A percentile compares a stretch with the other conserved stretches of the same genome.
phyloP scores from a whole-genome alignment of 495 filamentous ascomycete genomes.

The Penicillium coprophilum region DNA sequence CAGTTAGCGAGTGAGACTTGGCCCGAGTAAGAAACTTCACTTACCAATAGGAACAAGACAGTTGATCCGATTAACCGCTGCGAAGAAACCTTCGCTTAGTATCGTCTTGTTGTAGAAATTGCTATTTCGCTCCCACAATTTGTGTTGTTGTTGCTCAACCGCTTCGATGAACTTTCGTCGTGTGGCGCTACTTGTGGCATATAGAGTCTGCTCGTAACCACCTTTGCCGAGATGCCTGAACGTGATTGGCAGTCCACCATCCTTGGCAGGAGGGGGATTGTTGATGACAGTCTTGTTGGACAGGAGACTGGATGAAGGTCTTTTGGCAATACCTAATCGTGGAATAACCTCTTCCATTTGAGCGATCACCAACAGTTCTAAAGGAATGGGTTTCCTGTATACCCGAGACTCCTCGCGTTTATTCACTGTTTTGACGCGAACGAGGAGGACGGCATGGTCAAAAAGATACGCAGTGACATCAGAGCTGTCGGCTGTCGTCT shows the following conservation, averaged over 20 bases:
- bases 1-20: slow-evolving; percentile 32
- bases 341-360: slow-evolving; percentile 97
- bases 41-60: slow-evolving; percentile 86
- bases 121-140: slow-evolving; percentile 74
- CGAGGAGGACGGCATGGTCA: slow-evolving; percentile 89
- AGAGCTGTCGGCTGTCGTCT: slow-evolving; percentile 77
- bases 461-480: slow-evolving; percentile 95
- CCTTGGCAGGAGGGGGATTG: slow-evolving; percentile 54
- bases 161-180: slow-evolving; percentile 94
- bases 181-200: slow-evolving; percentile 65
- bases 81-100: slow-evolving; percentile 83
- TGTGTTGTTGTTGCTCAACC: slow-evolving; percentile 86
- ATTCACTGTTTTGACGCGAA: slow-evolving; percentile 84
- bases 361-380: slow-evolving; percentile 89
- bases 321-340: slow-evolving; percentile 72
- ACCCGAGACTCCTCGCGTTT: slow-evolving; percentile 94
- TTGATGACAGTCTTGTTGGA: slow-evolving; percentile 64
- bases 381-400: slow-evolving; percentile 91
- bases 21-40: slow-evolving; percentile 20
- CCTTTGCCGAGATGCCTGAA: slow-evolving; percentile 97
- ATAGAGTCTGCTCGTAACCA: slow-evolving; percentile 91
- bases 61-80: slow-evolving; percentile 77
- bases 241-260: slow-evolving; percentile 87
- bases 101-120: slow-evolving; percentile 92
- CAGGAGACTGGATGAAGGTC: slow-evolving; percentile 85